These are phyloP conservation scores for Lunularia cruciata DNA, from an alignment of 225 moss, liverwort and hornwort species.

Conservation along the genomic window DNA sequence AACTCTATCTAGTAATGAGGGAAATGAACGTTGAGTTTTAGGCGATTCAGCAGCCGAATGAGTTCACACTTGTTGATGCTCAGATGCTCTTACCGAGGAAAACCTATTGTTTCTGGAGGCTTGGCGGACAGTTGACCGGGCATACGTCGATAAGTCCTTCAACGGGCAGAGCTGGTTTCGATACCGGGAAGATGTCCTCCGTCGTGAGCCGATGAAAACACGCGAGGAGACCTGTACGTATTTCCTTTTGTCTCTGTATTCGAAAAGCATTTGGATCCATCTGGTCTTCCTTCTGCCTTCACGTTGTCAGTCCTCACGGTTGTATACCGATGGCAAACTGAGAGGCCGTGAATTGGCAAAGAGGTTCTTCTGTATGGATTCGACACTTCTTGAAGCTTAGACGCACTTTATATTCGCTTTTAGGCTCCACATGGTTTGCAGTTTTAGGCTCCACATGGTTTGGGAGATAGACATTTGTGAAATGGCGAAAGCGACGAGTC, in stretches of 20 bases:
- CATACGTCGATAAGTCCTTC: slow-evolving; percentile 97
- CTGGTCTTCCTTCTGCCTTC: slow-evolving; percentile 21
- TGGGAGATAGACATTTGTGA: neutral
- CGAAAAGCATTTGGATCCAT: neutral
- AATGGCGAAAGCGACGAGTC: too few species aligned
- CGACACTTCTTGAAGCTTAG: too few species aligned
- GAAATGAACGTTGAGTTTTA: too few species aligned
- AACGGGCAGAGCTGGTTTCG: slow-evolving; percentile 99
- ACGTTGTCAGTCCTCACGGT: too few species aligned
- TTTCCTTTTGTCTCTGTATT: slow-evolving; percentile 30
- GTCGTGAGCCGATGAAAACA: slow-evolving; percentile 80
- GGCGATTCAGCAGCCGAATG: neutral
- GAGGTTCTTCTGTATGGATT: too few species aligned
- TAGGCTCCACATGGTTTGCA: too few species aligned
- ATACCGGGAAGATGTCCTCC: slow-evolving; percentile 85
- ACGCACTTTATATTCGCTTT: too few species aligned
- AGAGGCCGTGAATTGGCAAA: too few species aligned
- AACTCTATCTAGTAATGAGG: too few species aligned
- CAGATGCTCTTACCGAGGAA: slow-evolving; percentile 92
- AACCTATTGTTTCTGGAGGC: slow-evolving; percentile 95
- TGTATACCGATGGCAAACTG: too few species aligned
- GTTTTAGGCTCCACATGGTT: too few species aligned
- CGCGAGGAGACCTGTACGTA: slow-evolving; percentile 90
- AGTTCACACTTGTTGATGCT: neutral
- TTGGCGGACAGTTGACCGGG: slow-evolving; percentile 96